Percentiles rank a stretch among this genome's conserved stretches.
These are phyloP conservation scores for Tulasnella sp. DNA, from an alignment of 768 basidiomycete genomes.

Conservation along the genomic window DNA sequence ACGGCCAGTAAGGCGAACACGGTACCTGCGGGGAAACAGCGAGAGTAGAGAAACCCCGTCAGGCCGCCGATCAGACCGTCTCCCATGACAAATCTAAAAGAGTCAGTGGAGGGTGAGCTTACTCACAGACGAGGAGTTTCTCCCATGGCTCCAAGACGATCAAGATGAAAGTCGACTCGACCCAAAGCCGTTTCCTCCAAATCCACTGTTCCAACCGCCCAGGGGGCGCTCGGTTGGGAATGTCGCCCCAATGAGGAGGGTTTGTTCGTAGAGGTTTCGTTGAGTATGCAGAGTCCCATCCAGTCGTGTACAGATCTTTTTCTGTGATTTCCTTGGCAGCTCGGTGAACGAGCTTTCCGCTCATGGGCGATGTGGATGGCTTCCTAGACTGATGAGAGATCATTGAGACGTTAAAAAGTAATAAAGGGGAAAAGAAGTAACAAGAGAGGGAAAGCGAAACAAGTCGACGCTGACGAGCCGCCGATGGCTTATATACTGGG, in stretches of 20 bases:
- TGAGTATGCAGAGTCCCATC: not conserved
- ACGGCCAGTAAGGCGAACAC: not conserved
- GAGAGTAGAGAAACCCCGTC: not conserved
- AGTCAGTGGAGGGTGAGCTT: not conserved
- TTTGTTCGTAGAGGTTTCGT: conserved; percentile 22
- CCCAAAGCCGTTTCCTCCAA: conserved; percentile 59
- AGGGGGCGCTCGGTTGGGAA: not conserved
- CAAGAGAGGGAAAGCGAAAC: not conserved
- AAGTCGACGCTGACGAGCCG: not conserved
- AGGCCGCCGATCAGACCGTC: not conserved
- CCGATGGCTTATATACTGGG: not conserved
- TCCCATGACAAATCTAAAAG: not conserved
- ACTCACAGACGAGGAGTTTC: conserved; percentile 62
- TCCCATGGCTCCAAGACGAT: conserved; percentile 71
- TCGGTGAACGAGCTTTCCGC: not conserved
- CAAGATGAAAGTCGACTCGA: conserved; percentile 64
- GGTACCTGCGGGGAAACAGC: not conserved
- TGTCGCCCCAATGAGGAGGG: not conserved
- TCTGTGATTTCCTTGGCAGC: not conserved
- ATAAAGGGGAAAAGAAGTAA: not conserved
- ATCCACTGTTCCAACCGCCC: conserved; percentile 40
- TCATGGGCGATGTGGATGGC: not conserved
- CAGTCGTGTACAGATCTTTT: not conserved
- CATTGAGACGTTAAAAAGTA: not conserved
- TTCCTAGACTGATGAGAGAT: not conserved